phyloP scores from a whole-genome alignment of 495 filamentous ascomycete species.

The Lasiosphaeris hirsuta region DNA sequence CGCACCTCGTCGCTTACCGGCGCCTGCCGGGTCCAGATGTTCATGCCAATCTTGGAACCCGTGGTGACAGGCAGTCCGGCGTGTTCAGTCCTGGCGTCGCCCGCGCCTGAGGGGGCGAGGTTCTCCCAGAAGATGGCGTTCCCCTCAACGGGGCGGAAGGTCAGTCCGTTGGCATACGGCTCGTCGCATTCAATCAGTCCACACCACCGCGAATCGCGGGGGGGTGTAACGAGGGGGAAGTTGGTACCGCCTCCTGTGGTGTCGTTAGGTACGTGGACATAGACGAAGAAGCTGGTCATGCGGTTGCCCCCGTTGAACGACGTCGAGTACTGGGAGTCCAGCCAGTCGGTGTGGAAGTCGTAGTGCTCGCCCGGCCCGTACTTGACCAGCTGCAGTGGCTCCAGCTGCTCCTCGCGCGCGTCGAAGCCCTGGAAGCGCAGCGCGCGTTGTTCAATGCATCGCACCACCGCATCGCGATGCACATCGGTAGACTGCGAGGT shows the following conservation, averaged over 20 bases:
- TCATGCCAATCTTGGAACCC: constrained; percentile 69
- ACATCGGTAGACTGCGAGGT: constrained; percentile 39
- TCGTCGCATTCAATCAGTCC: constrained; percentile 55
- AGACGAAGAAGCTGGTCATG: constrained; percentile 52
- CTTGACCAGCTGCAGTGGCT: constrained; percentile 48
- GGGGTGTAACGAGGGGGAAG: constrained; percentile 43
- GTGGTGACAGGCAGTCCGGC: constrained; percentile 61
- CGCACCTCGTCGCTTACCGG: constrained; percentile 30
- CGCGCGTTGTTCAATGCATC: constrained; percentile 64
- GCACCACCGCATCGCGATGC: constrained; percentile 50
- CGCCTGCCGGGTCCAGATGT: constrained; percentile 60
- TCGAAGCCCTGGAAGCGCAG: constrained; percentile 61
- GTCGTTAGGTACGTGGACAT: constrained; percentile 41
- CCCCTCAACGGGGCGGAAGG: constrained; percentile 60
- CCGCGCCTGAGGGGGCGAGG: constrained; percentile 49
- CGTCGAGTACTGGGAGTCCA: constrained; percentile 35
- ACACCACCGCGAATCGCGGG: constrained; percentile 50
- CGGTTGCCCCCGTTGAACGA: constrained; percentile 41
- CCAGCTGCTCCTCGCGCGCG: constrained; percentile 37
- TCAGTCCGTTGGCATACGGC: constrained; percentile 52
- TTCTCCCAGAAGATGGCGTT: constrained; percentile 76
- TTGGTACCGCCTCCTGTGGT: constrained; percentile 52
- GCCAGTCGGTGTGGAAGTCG: constrained; percentile 52
- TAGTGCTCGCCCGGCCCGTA: constrained; percentile 46
- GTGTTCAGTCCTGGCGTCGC: constrained; percentile 62